Base-by-base conservation (phyloP, 2,329 filamentous ascomycete genomes). In the Rhynchosporium agropyri region DNA sequence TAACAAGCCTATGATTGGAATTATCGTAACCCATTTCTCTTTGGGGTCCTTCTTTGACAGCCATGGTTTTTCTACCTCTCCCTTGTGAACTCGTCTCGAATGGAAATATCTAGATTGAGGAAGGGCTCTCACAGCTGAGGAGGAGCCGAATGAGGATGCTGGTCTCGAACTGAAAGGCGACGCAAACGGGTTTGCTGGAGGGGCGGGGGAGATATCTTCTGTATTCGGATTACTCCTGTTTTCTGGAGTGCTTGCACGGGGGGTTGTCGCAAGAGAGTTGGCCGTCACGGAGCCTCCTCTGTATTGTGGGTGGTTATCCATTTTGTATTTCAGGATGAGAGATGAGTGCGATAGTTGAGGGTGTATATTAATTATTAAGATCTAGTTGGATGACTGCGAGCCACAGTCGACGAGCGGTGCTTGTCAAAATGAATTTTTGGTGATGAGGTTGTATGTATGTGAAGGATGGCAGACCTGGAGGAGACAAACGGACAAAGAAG, bases 21-120 rank as follows among this genome's bases (percentile, higher is more conserved):
- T 83, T 66, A 94, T 92, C 2, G 88, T 92, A 8, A 91, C 87
- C 91, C 91, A 95, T 79, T 92, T 95, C 80, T 94, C 89, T 74
- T 87, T 89, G 12, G 89, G 87, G 68, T 93, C 88, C 62, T 80
- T 86, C 73, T 87, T 88, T n/a, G 83, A 77, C 45, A 89, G 77
- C 91, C 91, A 95, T 12, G 91, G 89, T 77, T 90, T 89, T 74
- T 92, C 88, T 3, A 91, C 76, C 55, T 90, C 84, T 48, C 85
- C 89, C 74, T 91, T 91, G 73, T 82, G 84, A 40, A 94, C 83
- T 65, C 89, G 65, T 63, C 72, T 65, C 15, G 72, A 73, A 62
- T 74, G 72, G 57, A 74, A 74, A 64, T 73, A 74, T 69, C 68
- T 64, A 33, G 68, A 61, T 45, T 69, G 33, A 6, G 33, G 64